phyloP scores from a whole-genome alignment of 1,284 basidiomycete species.

The Afroboletus lepidellus region DNA sequence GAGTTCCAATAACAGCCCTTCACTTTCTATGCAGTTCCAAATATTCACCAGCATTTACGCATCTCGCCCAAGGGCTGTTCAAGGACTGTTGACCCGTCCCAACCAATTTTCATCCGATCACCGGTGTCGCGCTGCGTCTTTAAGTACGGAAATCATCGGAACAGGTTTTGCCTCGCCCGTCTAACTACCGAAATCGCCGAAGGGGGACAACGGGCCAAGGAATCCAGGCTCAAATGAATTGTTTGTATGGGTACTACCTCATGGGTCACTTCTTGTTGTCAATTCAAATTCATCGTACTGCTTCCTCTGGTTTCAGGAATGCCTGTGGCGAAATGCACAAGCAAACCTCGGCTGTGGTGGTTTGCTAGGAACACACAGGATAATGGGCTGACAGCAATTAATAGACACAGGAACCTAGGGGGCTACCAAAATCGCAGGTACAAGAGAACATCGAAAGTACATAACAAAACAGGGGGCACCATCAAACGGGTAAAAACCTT shows the following conservation, averaged over 20 bases:
- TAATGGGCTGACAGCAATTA: constrained; percentile 2
- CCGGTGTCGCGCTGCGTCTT: constrained; percentile 1
- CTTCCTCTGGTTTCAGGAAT: background rate
- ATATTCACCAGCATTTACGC: constrained; percentile 7
- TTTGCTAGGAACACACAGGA: background rate
- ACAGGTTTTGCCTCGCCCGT: constrained; percentile 2
- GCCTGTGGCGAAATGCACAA: background rate
- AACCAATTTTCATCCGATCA: constrained; percentile 10
- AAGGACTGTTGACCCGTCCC: background rate
- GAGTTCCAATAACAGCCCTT: constrained; percentile 6
- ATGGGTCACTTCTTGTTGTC: background rate
- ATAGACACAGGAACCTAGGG: constrained; percentile 13
- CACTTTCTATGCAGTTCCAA: constrained; percentile 6
- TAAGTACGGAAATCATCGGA: constrained; percentile 1
- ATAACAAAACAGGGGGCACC: constrained; percentile 9
- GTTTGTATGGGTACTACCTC: background rate
- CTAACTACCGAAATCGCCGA: background rate
- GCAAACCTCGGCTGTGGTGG: background rate
- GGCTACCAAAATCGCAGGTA: constrained; percentile 46
- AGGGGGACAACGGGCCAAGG: background rate
- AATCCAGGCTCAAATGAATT: background rate
- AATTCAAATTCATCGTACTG: background rate
- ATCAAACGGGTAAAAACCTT: constrained; percentile 1
- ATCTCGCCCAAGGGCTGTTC: constrained; percentile 12
- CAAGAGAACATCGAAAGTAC: constrained; percentile 18